Conservation (phyloP, 352 stramenopile species). For the Pythium brachiatum region DNA sequence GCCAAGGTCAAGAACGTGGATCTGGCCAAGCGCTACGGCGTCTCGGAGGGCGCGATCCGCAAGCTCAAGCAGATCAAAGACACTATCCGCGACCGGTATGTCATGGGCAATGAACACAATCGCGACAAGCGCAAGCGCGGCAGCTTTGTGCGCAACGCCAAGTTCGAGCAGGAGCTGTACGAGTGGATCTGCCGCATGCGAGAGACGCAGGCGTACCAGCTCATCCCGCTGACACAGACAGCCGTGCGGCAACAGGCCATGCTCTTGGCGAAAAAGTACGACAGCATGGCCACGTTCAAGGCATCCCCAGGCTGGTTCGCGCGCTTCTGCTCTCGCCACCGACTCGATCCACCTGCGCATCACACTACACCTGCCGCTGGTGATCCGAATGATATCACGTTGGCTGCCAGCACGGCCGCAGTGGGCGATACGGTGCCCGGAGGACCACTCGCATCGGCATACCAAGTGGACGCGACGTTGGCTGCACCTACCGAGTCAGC, state of each 20-base stretch:
- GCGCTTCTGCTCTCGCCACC: slow-evolving; percentile 84
- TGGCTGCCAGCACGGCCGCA: slow-evolving; percentile 16
- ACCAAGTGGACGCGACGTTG: slow-evolving; percentile 23
- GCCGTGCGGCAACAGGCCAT: slow-evolving; percentile 84
- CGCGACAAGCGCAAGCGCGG: slow-evolving; percentile 86
- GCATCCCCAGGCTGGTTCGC: slow-evolving; percentile 85
- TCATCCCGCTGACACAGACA: slow-evolving; percentile 82
- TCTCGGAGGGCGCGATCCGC: slow-evolving; percentile 83
- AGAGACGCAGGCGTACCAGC: slow-evolving; percentile 76
- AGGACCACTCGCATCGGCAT: slow-evolving; percentile 25
- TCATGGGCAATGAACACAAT: slow-evolving; percentile 81
- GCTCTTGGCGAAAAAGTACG: slow-evolving; percentile 80
- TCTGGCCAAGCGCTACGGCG: slow-evolving; percentile 80
- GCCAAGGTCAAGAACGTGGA: slow-evolving; percentile 86
- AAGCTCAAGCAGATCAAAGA: slow-evolving; percentile 90
- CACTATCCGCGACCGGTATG: slow-evolving; percentile 79
- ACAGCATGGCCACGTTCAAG: slow-evolving; percentile 83
- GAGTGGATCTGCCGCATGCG: slow-evolving; percentile 84
- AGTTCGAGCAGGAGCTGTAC: slow-evolving; percentile 85
- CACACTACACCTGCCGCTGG: not conserved
- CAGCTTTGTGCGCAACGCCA: slow-evolving; percentile 77
- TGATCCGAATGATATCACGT: slow-evolving; percentile 18
- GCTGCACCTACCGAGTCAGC: not conserved
- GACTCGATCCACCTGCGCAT: slow-evolving; percentile 62
- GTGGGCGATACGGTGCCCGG: slow-evolving; percentile 30